These are phyloP conservation scores for Tulasnella sp. DNA, from an alignment of 768 basidiomycete genomes.

Conservation along the genomic window DNA sequence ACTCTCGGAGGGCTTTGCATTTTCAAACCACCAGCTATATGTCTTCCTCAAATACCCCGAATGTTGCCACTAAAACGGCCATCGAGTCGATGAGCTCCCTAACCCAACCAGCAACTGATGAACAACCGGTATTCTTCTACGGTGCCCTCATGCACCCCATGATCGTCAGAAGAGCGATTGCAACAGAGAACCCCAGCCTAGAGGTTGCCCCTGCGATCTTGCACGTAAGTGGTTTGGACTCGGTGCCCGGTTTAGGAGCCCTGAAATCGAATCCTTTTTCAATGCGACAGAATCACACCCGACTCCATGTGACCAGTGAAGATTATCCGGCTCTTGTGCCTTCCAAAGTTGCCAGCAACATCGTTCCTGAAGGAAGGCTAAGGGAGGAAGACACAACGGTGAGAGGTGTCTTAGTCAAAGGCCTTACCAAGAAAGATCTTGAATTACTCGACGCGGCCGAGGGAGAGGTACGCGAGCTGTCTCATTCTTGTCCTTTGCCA, in stretches of 20 bases:
- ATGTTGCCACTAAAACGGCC: background rate
- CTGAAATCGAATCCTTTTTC: background rate
- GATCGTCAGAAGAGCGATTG: constrained; percentile 71
- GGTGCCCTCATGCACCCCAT: constrained; percentile 87
- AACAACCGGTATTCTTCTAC: constrained; percentile 66
- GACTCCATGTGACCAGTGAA: constrained; percentile 42
- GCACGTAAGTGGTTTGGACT: constrained; percentile 41
- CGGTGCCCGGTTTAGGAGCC: background rate
- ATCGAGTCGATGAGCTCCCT: background rate
- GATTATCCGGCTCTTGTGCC: constrained; percentile 86
- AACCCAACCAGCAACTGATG: background rate
- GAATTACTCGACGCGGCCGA: constrained; percentile 72
- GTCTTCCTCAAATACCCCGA: background rate
- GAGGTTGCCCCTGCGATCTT: constrained; percentile 70
- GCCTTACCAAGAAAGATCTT: constrained; percentile 63
- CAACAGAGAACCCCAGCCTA: constrained; percentile 59
- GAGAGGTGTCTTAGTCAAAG: constrained; percentile 71
- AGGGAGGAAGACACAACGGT: constrained; percentile 61
- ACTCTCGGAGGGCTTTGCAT: background rate
- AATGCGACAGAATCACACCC: background rate
- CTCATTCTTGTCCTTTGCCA: background rate
- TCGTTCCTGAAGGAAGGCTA: constrained; percentile 48
- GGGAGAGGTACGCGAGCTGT: constrained; percentile 53
- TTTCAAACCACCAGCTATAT: background rate
- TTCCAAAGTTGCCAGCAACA: constrained; percentile 43